Percentiles rank a stretch among this genome's conserved stretches.
These are phyloP conservation scores for Wickerhamomyces ciferrii DNA, from an alignment of 805 yeast genomes.

Conservation along the genomic window DNA sequence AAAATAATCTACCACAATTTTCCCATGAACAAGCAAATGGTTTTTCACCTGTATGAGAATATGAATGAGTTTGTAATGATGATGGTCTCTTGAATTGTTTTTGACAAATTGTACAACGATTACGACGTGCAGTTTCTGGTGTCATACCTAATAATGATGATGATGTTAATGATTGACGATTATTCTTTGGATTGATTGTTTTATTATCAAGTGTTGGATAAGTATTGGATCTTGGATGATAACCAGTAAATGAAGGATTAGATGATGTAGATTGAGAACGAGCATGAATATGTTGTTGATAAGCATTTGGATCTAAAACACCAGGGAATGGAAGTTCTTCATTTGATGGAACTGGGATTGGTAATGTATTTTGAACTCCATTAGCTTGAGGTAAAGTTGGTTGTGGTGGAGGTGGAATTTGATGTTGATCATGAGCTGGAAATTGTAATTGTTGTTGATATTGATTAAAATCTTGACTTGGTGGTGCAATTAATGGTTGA, in stretches of 20 bases:
- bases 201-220: slow-evolving; percentile 10
- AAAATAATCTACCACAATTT: slow-evolving; percentile 63
- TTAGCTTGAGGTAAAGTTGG: not conserved
- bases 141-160: slow-evolving; percentile 29
- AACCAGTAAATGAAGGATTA: slow-evolving; percentile 2
- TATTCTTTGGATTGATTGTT: slow-evolving; percentile 3
- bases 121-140: slow-evolving; percentile 38
- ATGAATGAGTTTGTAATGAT: slow-evolving; percentile 71
- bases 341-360: not conserved
- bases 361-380: not conserved
- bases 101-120: slow-evolving; percentile 51
- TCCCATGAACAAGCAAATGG: slow-evolving; percentile 62
- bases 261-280: not conserved
- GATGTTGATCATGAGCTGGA: not conserved
- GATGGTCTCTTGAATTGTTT: slow-evolving; percentile 81
- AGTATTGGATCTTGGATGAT: slow-evolving; percentile 14
- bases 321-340: slow-evolving; percentile 22
- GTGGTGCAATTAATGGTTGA: no score
- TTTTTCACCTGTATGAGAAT: slow-evolving; percentile 80
- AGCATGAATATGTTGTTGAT: not conserved
- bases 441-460: not conserved
- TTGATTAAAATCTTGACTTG: not conserved
- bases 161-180: slow-evolving; percentile 1
- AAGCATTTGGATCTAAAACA: slow-evolving; percentile 9
- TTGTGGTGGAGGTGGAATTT: not conserved